Evolutionary conservation across 1,284 basidiomycete genomes (phyloP).

Genomic region (Rhodotorula sp.): DNA sequence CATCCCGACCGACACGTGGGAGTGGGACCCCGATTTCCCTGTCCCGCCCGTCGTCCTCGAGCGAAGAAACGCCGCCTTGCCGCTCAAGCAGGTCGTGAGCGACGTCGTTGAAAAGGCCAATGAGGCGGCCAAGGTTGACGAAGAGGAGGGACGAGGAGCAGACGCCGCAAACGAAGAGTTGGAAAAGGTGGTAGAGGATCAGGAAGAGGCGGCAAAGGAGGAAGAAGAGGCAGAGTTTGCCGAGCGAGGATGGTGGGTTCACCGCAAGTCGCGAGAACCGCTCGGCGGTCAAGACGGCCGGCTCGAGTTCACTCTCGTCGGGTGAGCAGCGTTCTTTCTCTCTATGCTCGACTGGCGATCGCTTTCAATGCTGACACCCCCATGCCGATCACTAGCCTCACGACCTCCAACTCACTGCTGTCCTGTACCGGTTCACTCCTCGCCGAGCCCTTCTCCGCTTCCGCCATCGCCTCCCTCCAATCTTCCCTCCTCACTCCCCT

Average conservation of each 20-base stretch:
- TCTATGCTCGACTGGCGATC: not conserved
- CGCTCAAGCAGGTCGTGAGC: slow-evolving; percentile 9
- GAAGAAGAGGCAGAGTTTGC: slow-evolving; percentile 44
- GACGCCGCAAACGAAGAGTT: slow-evolving; percentile 29
- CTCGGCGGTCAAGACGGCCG: slow-evolving; percentile 71
- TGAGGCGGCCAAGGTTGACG: slow-evolving; percentile 20
- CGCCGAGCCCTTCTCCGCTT: slow-evolving; percentile 72
- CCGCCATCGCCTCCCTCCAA: slow-evolving; percentile 15
- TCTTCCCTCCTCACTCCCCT: not conserved
- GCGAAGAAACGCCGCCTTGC: slow-evolving; percentile 9
- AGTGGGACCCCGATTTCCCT: slow-evolving; percentile 69
- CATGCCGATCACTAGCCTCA: slow-evolving; percentile 60
- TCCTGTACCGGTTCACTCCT: slow-evolving; percentile 89
- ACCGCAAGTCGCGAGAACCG: slow-evolving; percentile 65
- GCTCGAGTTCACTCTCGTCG: slow-evolving; percentile 85
- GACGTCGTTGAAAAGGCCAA: slow-evolving; percentile 45
- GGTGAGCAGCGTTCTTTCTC: slow-evolving; percentile 57
- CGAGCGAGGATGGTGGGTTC: slow-evolving; percentile 71
- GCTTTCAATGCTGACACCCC: not conserved
- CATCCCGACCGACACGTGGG: slow-evolving; percentile 76
- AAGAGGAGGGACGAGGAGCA: slow-evolving; percentile 29
- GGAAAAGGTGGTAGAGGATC: slow-evolving; percentile 14
- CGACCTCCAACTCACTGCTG: slow-evolving; percentile 91
- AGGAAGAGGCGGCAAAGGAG: slow-evolving; percentile 16
- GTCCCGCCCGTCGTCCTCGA: slow-evolving; percentile 37